phyloP scores from a whole-genome alignment of 257 asterid species.

The Buddleja alternifolia region DNA sequence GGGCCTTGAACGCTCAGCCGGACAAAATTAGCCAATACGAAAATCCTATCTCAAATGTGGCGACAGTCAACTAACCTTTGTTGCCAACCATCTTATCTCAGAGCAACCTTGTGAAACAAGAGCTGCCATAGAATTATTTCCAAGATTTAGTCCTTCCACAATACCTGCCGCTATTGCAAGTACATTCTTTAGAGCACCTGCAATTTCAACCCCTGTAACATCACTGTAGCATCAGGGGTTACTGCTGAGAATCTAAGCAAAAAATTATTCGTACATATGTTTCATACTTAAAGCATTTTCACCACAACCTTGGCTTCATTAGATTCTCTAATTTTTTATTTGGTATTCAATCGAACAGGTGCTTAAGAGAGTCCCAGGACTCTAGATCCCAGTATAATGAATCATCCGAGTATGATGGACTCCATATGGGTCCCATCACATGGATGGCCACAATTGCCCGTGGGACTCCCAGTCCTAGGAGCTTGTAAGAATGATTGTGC shows the following conservation, averaged over 20 bases:
- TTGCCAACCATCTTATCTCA: conserved; percentile 94
- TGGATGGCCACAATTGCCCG: too few species aligned
- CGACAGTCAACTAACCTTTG: conserved; percentile 59
- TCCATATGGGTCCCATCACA: too few species aligned
- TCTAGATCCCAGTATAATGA: too few species aligned
- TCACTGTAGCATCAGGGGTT: conserved; percentile 89
- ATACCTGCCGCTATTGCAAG: conserved; percentile 97
- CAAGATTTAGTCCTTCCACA: conserved; percentile 90
- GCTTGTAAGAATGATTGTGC: not conserved
- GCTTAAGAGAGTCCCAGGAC: too few species aligned
- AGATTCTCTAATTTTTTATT: not conserved
- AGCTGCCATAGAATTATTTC: conserved; percentile 95
- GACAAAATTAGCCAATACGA: not conserved
- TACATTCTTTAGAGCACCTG: conserved; percentile 94
- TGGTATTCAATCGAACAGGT: not conserved
- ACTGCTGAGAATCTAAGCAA: conserved; percentile 39
- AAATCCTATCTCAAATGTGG: not conserved
- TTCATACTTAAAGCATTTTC: not conserved
- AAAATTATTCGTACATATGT: not conserved
- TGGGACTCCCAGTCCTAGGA: too few species aligned
- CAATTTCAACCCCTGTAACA: conserved; percentile 95
- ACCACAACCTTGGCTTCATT: not conserved
- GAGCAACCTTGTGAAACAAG: conserved; percentile 96
- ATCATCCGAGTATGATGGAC: too few species aligned
- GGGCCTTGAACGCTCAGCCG: not conserved